These are phyloP conservation scores for Pichia pseudocactophila DNA, from an alignment of 805 yeast species.

Conservation along the genomic window DNA sequence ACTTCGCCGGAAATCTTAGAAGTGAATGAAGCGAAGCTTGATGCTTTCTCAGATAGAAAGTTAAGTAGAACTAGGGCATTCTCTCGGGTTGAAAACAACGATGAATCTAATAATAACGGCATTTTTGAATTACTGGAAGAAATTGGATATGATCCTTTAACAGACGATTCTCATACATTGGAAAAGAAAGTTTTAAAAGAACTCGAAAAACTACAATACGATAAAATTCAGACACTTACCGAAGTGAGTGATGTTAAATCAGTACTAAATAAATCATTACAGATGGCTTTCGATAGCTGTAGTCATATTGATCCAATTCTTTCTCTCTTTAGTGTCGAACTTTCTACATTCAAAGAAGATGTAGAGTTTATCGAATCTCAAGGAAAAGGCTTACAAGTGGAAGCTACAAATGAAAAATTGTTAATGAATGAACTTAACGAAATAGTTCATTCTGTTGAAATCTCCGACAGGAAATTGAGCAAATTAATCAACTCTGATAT, in stretches of 20 bases:
- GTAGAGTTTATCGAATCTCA: constrained; percentile 63
- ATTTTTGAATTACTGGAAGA: constrained; percentile 67
- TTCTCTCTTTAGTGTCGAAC: constrained; percentile 49
- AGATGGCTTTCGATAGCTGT: constrained; percentile 42
- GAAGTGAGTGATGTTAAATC: constrained; percentile 31
- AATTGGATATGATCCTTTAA: constrained; percentile 57
- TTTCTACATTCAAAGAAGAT: constrained; percentile 57
- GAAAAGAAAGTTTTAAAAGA: constrained; percentile 51
- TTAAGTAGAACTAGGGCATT: constrained; percentile 24
- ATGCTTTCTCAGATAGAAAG: neutral
- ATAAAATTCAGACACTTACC: constrained; percentile 48
- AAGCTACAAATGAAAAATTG: constrained; percentile 70
- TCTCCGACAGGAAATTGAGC: constrained; percentile 47
- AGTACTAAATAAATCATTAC: constrained; percentile 34
- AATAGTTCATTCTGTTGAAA: constrained; percentile 61
- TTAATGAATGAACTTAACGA: constrained; percentile 61
- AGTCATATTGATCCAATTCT: constrained; percentile 45
- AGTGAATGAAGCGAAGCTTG: constrained; percentile 4
- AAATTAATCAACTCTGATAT: constrained; percentile 40
- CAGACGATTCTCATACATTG: constrained; percentile 53
- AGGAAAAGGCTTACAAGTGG: constrained; percentile 76
- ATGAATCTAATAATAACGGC: constrained; percentile 23
- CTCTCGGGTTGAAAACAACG: constrained; percentile 19
- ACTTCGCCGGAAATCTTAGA: constrained; percentile 5
- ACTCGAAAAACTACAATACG: constrained; percentile 52